Conservation (phyloP, 495 filamentous ascomycete species). For the Daldinia grandis region DNA sequence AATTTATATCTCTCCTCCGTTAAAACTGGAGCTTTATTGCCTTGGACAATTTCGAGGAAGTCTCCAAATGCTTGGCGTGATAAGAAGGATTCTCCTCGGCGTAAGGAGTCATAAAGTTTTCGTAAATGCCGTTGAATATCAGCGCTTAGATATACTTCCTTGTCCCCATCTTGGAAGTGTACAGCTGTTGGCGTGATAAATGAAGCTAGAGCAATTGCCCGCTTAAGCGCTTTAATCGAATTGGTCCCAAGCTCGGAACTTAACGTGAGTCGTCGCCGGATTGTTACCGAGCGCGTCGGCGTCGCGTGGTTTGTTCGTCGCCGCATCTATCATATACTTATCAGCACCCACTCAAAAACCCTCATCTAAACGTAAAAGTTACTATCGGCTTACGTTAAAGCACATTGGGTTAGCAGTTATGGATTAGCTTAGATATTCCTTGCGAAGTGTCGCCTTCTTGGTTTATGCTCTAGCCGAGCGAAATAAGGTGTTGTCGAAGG, state of each 20-base stretch:
- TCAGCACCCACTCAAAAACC: slow-evolving; percentile 8
- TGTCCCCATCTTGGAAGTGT: slow-evolving; percentile 35
- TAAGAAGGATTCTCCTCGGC: slow-evolving; percentile 41
- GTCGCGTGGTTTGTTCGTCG: slow-evolving; percentile 22
- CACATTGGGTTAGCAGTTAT: slow-evolving; percentile 21
- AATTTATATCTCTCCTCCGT: slow-evolving; percentile 49
- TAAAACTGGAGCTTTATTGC: slow-evolving; percentile 40
- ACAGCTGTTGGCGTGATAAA: slow-evolving; percentile 40
- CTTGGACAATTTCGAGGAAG: slow-evolving; percentile 53
- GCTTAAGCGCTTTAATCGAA: slow-evolving; percentile 44
- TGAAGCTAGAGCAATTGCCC: slow-evolving; percentile 41
- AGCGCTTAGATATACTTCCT: slow-evolving; percentile 43
- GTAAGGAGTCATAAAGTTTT: slow-evolving; percentile 46
- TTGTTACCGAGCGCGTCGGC: slow-evolving; percentile 19
- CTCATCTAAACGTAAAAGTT: slow-evolving; percentile 4
- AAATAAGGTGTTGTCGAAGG: slow-evolving; percentile 13
- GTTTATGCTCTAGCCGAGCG: slow-evolving; percentile 22
- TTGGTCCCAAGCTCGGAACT: slow-evolving; percentile 42
- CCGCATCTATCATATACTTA: slow-evolving; percentile 25
- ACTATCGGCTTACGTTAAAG: slow-evolving; percentile 24
- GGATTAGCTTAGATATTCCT: neutral
- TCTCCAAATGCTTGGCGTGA: slow-evolving; percentile 45
- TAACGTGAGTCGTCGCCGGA: slow-evolving; percentile 40
- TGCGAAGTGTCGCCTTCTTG: neutral
- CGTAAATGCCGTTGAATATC: slow-evolving; percentile 49